Evolutionary conservation across 331 rosid species (phyloP).

Genomic region (Spiraea crenata): DNA sequence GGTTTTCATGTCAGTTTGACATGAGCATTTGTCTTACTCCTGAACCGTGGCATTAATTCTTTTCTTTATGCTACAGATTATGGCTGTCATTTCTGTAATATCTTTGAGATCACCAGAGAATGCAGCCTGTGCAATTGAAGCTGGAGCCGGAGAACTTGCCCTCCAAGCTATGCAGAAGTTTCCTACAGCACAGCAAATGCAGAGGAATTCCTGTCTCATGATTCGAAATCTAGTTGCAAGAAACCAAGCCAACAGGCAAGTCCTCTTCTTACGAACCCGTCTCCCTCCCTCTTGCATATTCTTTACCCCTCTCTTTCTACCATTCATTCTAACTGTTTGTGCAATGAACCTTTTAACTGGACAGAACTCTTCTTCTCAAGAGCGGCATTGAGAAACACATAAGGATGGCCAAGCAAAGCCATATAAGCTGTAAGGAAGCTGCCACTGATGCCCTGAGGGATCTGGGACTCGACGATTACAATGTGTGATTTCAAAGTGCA

Average conservation of each 20-base stretch:
- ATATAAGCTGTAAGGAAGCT: conserved; percentile 73
- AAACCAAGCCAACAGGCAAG: conserved; percentile 82
- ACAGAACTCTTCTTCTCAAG: conserved; percentile 70
- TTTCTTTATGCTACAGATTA: conserved; percentile 47
- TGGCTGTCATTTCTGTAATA: conserved; percentile 72
- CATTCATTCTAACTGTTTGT: not conserved
- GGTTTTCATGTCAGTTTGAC: not conserved
- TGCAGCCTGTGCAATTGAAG: conserved; percentile 91
- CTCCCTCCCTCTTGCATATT: not conserved
- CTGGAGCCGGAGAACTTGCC: conserved; percentile 93
- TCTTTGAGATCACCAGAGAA: conserved; percentile 82
- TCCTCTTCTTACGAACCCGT: not conserved
- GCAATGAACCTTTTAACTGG: conserved; percentile 7
- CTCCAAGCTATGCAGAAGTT: conserved; percentile 83
- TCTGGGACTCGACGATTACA: conserved; percentile 77
- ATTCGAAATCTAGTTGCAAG: conserved; percentile 84
- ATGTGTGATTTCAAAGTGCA: conserved; percentile 13
- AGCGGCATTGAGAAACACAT: conserved; percentile 70
- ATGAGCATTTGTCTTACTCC: not conserved
- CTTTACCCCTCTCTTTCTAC: too few species aligned
- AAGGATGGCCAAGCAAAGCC: conserved; percentile 78
- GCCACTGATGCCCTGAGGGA: conserved; percentile 92
- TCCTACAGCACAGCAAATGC: conserved; percentile 79
- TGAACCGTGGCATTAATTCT: not conserved
- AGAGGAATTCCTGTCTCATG: conserved; percentile 81